Percentiles rank a stretch among this genome's conserved stretches.
Conservation (phyloP, 129 eudicot genomes). For the Pittosporum tobira region DNA sequence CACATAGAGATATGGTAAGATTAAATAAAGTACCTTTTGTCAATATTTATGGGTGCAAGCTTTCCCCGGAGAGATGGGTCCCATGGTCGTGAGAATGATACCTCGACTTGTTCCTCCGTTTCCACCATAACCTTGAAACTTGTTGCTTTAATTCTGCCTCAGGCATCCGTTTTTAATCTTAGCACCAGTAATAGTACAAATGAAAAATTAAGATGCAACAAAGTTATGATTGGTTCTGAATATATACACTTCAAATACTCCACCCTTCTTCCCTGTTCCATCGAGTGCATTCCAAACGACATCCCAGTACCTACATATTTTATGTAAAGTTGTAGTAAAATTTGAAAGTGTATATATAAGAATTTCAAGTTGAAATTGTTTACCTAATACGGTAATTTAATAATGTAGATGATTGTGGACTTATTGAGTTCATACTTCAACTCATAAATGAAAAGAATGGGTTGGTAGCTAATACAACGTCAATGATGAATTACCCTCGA, state of each 20-base stretch:
- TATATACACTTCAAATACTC: conserved; percentile 65
- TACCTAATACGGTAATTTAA: too few relatives aligned
- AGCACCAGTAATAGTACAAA: neutral
- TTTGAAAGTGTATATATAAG: too few relatives aligned
- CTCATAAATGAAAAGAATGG: neutral
- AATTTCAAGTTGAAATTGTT: neutral
- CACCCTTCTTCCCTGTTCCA: conserved; percentile 53
- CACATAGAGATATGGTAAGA: neutral
- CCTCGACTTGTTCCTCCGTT: conserved; percentile 72
- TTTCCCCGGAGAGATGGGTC: conserved; percentile 69
- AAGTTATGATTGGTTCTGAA: neutral
- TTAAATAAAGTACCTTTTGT: conserved; percentile 56
- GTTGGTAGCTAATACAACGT: neutral
- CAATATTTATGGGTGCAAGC: conserved; percentile 75
- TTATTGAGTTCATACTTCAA: neutral
- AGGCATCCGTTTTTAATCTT: neutral
- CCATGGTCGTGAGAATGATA: conserved; percentile 86
- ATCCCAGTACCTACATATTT: conserved; percentile 71
- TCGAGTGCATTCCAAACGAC: conserved; percentile 79
- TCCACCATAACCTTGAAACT: conserved; percentile 53
- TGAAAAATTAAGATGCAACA: neutral
- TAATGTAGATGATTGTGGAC: neutral
- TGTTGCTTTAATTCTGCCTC: conserved; percentile 53
- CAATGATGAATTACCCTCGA: conserved; percentile 54
- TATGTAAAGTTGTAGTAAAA: neutral